Percentiles rank a stretch among this genome's conserved stretches.
Evolutionary conservation across 306 rosid species (phyloP).

Genomic region (Cucurbita maxima): DNA sequence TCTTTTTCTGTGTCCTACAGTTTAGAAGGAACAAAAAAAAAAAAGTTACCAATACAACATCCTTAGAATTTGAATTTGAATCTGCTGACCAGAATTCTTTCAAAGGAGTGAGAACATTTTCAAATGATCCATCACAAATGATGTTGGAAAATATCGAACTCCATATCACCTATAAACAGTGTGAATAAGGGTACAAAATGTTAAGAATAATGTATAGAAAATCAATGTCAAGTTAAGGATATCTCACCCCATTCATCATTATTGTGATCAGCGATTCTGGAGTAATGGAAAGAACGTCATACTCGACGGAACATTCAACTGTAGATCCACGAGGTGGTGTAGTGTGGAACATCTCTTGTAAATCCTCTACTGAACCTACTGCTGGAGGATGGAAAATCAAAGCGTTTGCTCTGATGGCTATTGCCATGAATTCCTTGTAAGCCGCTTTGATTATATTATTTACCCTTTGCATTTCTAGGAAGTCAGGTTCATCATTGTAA

Average conservation of each 20-base stretch:
- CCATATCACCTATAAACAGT: conserved; percentile 9
- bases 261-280: neutral
- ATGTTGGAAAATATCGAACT: conserved; percentile 4
- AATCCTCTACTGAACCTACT: conserved; percentile 12
- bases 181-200: neutral
- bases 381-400: conserved; percentile 5
- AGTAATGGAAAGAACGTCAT: neutral
- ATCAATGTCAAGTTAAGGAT: neutral
- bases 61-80: too few species aligned
- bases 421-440: conserved; percentile 13
- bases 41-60: neutral
- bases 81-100: neutral
- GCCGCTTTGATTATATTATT: conserved; percentile 15
- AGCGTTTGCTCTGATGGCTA: conserved; percentile 8
- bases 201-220: neutral
- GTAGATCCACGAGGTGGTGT: conserved; percentile 8
- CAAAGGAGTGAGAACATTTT: neutral
- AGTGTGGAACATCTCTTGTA: conserved; percentile 6
- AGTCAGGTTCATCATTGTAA: neutral
- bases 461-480: conserved; percentile 11
- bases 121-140: conserved; percentile 2
- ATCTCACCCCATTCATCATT: conserved; percentile 14
- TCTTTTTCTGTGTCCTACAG: neutral
- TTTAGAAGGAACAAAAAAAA: neutral
- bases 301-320: conserved; percentile 4